These are phyloP conservation scores for Tulasnella sp. DNA, from an alignment of 768 basidiomycete species.

Conservation along the genomic window DNA sequence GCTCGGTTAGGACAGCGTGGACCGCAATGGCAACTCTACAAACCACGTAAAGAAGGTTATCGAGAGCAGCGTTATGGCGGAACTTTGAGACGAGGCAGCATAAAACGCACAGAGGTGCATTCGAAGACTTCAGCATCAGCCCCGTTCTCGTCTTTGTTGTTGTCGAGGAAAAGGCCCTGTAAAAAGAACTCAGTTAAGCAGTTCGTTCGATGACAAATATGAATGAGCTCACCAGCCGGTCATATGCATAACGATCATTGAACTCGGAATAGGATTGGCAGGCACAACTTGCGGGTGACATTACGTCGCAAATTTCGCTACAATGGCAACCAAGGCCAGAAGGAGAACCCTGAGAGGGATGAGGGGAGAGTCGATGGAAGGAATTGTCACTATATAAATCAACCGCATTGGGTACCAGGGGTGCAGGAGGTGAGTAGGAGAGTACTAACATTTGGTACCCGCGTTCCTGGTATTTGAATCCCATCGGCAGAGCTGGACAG, in stretches of 20 bases:
- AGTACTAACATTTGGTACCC: slow-evolving; percentile 1
- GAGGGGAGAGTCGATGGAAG: not conserved
- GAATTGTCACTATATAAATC: not conserved
- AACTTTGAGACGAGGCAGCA: not conserved
- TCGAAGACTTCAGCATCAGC: slow-evolving; percentile 6
- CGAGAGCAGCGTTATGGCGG: not conserved
- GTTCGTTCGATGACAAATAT: not conserved
- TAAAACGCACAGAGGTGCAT: not conserved
- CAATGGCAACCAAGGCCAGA: slow-evolving; percentile 11
- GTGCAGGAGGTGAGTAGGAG: too few relatives aligned
- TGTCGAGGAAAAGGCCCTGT: not conserved
- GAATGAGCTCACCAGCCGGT: not conserved
- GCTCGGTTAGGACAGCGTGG: slow-evolving; percentile 3
- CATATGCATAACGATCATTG: not conserved
- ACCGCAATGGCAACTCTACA: not conserved
- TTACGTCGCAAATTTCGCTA: not conserved
- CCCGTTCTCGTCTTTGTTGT: slow-evolving; percentile 7
- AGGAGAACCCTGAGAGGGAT: not conserved
- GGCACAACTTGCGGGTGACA: not conserved
- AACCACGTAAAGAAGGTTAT: not conserved
- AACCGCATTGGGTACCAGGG: not conserved
- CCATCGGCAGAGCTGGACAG: not conserved
- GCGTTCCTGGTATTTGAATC: slow-evolving; percentile 5
- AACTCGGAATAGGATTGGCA: slow-evolving; percentile 8
- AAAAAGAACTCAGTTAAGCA: too few relatives aligned